Evolutionary conservation across 345 rosid genomes (phyloP).

Genomic region (Erodium maritimum): DNA sequence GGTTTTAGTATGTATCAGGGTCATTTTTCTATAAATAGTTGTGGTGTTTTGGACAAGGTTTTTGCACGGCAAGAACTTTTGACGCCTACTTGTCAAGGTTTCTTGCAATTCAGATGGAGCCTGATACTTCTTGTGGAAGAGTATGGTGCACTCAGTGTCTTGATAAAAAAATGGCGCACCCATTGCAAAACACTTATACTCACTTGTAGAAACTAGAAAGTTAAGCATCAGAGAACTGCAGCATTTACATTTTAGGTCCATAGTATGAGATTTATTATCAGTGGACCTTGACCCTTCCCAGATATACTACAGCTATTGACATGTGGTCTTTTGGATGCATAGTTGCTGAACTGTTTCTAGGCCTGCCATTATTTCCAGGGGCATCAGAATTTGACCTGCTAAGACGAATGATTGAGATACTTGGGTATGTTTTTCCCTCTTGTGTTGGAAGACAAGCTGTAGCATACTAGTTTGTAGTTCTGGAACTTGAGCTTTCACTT

Average conservation of each 20-base stretch:
- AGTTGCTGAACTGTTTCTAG: constrained; percentile 97
- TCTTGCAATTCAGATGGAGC: too few relatives aligned
- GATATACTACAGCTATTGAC: constrained; percentile 95
- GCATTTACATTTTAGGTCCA: background rate
- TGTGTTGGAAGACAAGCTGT: background rate
- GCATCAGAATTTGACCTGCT: constrained; percentile 96
- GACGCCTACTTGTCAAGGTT: background rate
- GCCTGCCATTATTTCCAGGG: constrained; percentile 96
- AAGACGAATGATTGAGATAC: constrained; percentile 79
- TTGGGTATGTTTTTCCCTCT: constrained; percentile 49
- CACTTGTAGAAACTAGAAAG: background rate
- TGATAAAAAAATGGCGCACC: too few relatives aligned
- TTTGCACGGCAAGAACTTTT: too few relatives aligned
- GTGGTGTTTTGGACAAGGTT: too few relatives aligned
- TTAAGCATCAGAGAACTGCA: too few relatives aligned
- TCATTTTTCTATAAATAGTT: too few relatives aligned
- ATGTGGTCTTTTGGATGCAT: constrained; percentile 99
- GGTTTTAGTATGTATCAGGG: too few relatives aligned
- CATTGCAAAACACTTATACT: too few relatives aligned
- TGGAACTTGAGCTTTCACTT: background rate
- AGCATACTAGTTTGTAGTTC: background rate
- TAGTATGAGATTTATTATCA: background rate
- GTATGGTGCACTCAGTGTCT: too few relatives aligned
- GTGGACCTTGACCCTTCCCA: constrained; percentile 37
- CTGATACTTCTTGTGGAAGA: too few relatives aligned